Evolutionary conservation across 1,139 yeast species (phyloP).

Genomic region (Groenewaldozyma auringiensis): DNA sequence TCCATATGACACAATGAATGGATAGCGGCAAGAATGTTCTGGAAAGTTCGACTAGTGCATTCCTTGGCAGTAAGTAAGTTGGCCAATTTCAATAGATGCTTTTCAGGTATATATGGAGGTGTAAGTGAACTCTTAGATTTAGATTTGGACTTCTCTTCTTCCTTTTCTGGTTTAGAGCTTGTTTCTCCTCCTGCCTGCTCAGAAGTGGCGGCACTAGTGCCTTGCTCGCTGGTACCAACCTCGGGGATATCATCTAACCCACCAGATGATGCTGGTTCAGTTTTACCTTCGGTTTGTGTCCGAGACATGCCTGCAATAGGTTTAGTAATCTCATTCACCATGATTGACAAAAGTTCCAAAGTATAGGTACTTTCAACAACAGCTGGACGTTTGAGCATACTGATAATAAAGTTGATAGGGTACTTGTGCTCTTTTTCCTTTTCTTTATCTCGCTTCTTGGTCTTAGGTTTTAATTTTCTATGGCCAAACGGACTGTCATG

Average conservation of each 20-base stretch:
- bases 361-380: slow-evolving; percentile 66
- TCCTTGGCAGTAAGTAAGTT: slow-evolving; percentile 74
- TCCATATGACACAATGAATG: slow-evolving; percentile 62
- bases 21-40: slow-evolving; percentile 76
- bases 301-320: slow-evolving; percentile 43
- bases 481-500: slow-evolving; percentile 55
- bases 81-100: slow-evolving; percentile 55
- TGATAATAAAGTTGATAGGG: slow-evolving; percentile 65
- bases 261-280: slow-evolving; percentile 9
- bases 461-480: slow-evolving; percentile 36
- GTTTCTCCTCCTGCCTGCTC: slow-evolving; percentile 7
- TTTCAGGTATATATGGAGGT: slow-evolving; percentile 60
- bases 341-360: slow-evolving; percentile 68
- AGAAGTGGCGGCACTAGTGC: background rate
- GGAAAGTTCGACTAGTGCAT: slow-evolving; percentile 79
- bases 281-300: slow-evolving; percentile 15
- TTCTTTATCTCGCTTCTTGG: slow-evolving; percentile 27
- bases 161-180: slow-evolving; percentile 17
- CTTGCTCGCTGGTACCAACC: background rate
- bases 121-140: slow-evolving; percentile 30
- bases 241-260: background rate
- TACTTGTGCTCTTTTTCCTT: slow-evolving; percentile 40
- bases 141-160: slow-evolving; percentile 8
- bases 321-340: slow-evolving; percentile 68
- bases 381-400: slow-evolving; percentile 52